phyloP scores from a whole-genome alignment of 257 asterid species.

The Solanum sparsipilum region DNA sequence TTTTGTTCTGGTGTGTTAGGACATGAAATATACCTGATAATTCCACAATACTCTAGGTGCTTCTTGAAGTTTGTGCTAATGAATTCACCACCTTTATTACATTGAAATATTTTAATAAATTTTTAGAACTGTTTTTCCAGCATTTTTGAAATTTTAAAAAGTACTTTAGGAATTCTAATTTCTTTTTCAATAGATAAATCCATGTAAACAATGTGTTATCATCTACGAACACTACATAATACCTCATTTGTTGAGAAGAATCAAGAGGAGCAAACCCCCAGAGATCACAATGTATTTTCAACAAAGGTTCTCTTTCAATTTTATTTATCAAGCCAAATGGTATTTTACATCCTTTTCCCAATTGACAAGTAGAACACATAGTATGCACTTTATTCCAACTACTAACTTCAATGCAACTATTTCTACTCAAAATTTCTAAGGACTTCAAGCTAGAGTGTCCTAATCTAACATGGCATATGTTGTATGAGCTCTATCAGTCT shows the following conservation, averaged over 20 bases:
- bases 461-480: not conserved
- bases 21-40: not conserved
- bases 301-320: not conserved
- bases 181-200: not conserved
- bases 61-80: not conserved
- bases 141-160: no score
- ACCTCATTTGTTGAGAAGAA: not conserved
- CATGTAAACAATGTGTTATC: not conserved
- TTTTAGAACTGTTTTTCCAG: no score
- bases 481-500: not conserved
- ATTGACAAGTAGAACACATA: not conserved
- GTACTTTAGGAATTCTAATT: not conserved
- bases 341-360: not conserved
- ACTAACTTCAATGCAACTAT: not conserved
- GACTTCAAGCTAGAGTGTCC: not conserved
- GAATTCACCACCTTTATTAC: not conserved
- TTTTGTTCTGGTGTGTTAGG: not conserved
- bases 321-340: not conserved
- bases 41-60: not conserved
- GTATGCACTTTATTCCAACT: not conserved
- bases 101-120: no score
- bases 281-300: not conserved
- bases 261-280: not conserved
- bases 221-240: not conserved
- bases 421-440: not conserved